phyloP scores from a whole-genome alignment of 2,329 filamentous ascomycete species.

The Fusarium begoniae region DNA sequence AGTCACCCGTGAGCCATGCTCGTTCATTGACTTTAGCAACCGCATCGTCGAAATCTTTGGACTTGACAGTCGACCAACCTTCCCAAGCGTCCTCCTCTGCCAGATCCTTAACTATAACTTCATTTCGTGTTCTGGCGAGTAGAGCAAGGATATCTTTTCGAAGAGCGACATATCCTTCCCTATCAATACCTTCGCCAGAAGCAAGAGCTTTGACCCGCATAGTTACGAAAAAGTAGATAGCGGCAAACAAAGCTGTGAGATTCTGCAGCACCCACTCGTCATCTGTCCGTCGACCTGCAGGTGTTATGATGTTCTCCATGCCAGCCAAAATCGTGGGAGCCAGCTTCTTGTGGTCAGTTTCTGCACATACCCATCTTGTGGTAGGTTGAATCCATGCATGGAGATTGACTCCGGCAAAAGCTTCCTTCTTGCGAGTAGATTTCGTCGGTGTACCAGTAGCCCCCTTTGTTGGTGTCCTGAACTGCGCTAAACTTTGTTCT shows the following conservation, averaged over 20 bases:
- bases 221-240: conserved; percentile 68
- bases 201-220: conserved; percentile 57
- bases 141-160: conserved; percentile 59
- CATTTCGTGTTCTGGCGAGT: conserved; percentile 52
- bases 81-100: conserved; percentile 62
- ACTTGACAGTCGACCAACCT: conserved; percentile 60
- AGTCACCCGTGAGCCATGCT: conserved; percentile 69
- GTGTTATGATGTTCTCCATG: conserved; percentile 65
- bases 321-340: conserved; percentile 80
- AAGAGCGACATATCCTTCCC: conserved; percentile 55
- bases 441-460: conserved; percentile 53
- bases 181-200: conserved; percentile 50
- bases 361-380: conserved; percentile 70
- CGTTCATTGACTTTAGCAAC: conserved; percentile 65
- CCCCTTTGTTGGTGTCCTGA: conserved; percentile 49
- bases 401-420: conserved; percentile 48
- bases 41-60: conserved; percentile 69
- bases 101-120: conserved; percentile 49
- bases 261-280: conserved; percentile 61
- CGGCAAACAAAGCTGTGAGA: conserved; percentile 65
- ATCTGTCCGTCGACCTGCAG: conserved; percentile 54
- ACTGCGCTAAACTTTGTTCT: conserved; percentile 54
- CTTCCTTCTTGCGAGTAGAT: conserved; percentile 48
- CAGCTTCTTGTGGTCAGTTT: conserved; percentile 67
- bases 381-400: conserved; percentile 76